Conservation (phyloP, 1,139 yeast genomes). For the Wickerhamomyces sp. region DNA sequence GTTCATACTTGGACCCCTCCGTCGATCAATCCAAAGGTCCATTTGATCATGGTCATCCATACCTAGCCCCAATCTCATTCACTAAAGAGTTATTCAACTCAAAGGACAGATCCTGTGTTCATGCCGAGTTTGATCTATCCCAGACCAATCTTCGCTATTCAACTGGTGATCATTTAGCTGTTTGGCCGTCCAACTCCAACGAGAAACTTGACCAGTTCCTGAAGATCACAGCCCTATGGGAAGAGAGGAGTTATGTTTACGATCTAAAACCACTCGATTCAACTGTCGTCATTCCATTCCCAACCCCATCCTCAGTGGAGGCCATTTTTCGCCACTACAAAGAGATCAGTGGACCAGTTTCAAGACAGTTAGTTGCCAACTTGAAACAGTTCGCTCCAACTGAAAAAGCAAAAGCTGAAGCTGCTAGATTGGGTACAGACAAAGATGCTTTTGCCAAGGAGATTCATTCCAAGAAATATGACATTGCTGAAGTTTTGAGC, state of each 20-base stretch:
- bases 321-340: constrained; percentile 82
- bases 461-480: constrained; percentile 56
- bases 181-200: constrained; percentile 88
- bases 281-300: constrained; percentile 74
- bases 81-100: constrained; percentile 71
- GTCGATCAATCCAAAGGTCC: constrained; percentile 62
- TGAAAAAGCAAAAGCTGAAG: constrained; percentile 47
- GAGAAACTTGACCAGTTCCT: constrained; percentile 66
- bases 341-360: constrained; percentile 89
- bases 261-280: constrained; percentile 69
- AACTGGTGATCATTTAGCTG: constrained; percentile 94
- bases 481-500: constrained; percentile 73
- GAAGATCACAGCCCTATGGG: constrained; percentile 54
- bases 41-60: constrained; percentile 80
- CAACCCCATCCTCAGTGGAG: constrained; percentile 86
- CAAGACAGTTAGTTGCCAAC: constrained; percentile 80
- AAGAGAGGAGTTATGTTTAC: constrained; percentile 52
- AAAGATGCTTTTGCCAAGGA: constrained; percentile 63
- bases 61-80: constrained; percentile 58
- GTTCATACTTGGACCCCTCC: constrained; percentile 44
- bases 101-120: constrained; percentile 71
- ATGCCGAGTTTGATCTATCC: constrained; percentile 80
- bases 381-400: constrained; percentile 81
- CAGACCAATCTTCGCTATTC: constrained; percentile 74
- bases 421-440: constrained; percentile 56